Percentiles rank a stretch among this genome's conserved stretches.
phyloP scores from a whole-genome alignment of 352 stramenopile species.

The Globisporangium cederbergense region DNA sequence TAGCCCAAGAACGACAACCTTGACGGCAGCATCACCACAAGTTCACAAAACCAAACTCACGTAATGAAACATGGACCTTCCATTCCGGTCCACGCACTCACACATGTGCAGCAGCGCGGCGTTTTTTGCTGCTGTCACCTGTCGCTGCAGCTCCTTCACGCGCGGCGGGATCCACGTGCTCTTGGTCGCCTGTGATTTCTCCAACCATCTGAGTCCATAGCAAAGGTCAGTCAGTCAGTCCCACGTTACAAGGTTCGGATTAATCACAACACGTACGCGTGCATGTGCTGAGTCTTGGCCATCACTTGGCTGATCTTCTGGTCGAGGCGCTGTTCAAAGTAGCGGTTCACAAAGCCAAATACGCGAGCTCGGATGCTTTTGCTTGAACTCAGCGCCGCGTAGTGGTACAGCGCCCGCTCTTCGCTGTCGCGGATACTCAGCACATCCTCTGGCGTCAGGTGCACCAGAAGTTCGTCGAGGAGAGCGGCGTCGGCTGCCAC shows the following conservation, averaged over 20 bases:
- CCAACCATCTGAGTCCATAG: conserved; percentile 16
- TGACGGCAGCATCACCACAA: not conserved
- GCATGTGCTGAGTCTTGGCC: conserved; percentile 28
- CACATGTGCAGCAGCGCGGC: conserved; percentile 33
- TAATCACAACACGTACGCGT: conserved; percentile 17
- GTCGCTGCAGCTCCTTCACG: conserved; percentile 37
- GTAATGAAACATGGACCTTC: conserved; percentile 57
- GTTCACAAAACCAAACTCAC: conserved; percentile 22
- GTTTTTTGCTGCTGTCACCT: conserved; percentile 21
- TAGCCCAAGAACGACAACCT: not conserved
- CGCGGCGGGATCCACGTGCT: conserved; percentile 38
- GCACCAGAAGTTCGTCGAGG: conserved; percentile 22
- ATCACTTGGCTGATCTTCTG: conserved; percentile 27
- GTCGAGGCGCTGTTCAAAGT: conserved; percentile 25
- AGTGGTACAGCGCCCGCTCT: conserved; percentile 43
- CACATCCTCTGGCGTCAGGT: conserved; percentile 27
- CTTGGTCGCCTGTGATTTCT: conserved; percentile 5
- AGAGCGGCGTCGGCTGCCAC: conserved; percentile 22
- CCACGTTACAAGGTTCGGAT: not conserved
- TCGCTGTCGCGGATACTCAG: conserved; percentile 27
- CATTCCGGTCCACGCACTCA: conserved; percentile 28
- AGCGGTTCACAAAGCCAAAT: conserved; percentile 31
- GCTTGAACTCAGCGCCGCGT: conserved; percentile 32
- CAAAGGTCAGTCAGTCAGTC: not conserved
- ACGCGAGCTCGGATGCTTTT: conserved; percentile 20